These are phyloP conservation scores for Rhizopus delemar DNA, from an alignment of 371 early-diverging fungal species.

Conservation along the genomic window DNA sequence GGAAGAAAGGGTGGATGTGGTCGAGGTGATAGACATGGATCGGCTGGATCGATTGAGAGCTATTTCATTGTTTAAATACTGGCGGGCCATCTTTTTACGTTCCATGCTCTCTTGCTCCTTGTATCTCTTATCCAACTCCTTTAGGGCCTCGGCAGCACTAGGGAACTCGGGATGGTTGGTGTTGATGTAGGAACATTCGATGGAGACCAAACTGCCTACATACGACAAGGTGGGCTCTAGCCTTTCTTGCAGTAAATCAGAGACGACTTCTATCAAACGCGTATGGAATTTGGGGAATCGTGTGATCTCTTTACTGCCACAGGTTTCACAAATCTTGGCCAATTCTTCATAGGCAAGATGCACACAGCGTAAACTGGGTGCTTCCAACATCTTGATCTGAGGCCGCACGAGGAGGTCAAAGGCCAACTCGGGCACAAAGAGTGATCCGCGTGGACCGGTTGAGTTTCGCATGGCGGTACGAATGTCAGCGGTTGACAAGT, in stretches of 20 bases:
- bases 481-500: constrained; percentile 79
- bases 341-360: constrained; percentile 89
- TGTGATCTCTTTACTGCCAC: constrained; percentile 67
- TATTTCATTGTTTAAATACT: constrained; percentile 13
- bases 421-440: constrained; percentile 90
- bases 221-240: constrained; percentile 69
- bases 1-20: constrained; percentile 7
- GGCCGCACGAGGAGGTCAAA: constrained; percentile 88
- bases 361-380: constrained; percentile 83
- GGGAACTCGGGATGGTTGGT: constrained; percentile 93
- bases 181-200: constrained; percentile 89
- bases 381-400: constrained; percentile 77
- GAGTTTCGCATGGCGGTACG: constrained; percentile 90
- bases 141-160: constrained; percentile 74
- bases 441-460: constrained; percentile 80
- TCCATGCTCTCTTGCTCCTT: constrained; percentile 43
- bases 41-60: constrained; percentile 2
- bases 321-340: constrained; percentile 84
- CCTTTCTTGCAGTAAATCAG: constrained; percentile 80
- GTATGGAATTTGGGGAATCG: constrained; percentile 83
- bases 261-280: constrained; percentile 74
- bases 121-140: constrained; percentile 49
- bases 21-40: constrained; percentile 27
- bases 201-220: constrained; percentile 80
- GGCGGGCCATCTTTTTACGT: constrained; percentile 27